A percentile compares a stretch with the other conserved stretches of the same genome.
These are phyloP conservation scores for Nicotiana sylvestris DNA, from an alignment of 257 asterid genomes.

Conservation along the genomic window DNA sequence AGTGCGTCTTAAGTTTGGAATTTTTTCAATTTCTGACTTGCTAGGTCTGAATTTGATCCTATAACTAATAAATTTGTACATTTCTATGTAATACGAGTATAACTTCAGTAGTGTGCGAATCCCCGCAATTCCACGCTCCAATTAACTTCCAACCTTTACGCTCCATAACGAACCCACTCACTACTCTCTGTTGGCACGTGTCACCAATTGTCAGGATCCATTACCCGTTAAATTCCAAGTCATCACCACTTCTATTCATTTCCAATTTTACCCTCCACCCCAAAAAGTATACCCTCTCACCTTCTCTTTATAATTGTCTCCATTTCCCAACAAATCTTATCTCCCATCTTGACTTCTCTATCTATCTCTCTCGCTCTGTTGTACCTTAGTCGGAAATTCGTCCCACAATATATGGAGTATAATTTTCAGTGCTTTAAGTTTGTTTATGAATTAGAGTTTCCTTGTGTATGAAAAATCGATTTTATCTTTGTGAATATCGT, in stretches of 20 bases:
- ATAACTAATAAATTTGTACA: no score
- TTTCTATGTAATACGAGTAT: no score
- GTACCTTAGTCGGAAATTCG: neutral
- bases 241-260: neutral
- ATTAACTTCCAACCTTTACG: neutral
- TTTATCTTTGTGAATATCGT: neutral
- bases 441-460: neutral
- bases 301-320: neutral
- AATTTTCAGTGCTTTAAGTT: no score
- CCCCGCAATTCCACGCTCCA: neutral
- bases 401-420: neutral
- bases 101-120: no score
- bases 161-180: neutral
- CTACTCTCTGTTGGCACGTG: neutral
- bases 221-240: neutral
- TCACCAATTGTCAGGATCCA: neutral
- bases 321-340: neutral
- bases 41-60: no score
- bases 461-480: neutral
- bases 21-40: no score
- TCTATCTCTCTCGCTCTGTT: neutral
- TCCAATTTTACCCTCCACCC: neutral
- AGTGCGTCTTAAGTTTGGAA: no score
- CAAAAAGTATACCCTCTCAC: neutral
- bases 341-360: neutral